A percentile compares a stretch with the other conserved stretches of the same genome.
Evolutionary conservation across 495 filamentous ascomycete species (phyloP).

Genomic region (Hyphodiscus hymeniophilus): DNA sequence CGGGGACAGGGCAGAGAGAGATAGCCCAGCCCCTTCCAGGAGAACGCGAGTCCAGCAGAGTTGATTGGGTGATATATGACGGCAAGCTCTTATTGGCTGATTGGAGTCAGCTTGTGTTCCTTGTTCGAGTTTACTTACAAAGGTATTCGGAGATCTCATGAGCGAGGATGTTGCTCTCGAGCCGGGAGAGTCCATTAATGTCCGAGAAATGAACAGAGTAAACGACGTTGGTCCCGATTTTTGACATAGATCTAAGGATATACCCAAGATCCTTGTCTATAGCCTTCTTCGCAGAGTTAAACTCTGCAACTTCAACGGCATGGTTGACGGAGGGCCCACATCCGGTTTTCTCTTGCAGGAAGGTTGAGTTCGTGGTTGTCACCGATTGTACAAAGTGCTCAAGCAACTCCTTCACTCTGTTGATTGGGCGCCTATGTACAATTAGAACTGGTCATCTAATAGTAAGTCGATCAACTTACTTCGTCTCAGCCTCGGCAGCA

Average conservation of each 20-base stretch:
- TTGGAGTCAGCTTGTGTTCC: neutral
- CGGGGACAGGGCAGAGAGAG: slow-evolving; percentile 11
- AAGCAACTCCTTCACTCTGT: slow-evolving; percentile 5
- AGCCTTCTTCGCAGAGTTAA: slow-evolving; percentile 12
- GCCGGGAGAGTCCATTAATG: slow-evolving; percentile 15
- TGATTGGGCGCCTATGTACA: slow-evolving; percentile 5
- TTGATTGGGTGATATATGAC: slow-evolving; percentile 14
- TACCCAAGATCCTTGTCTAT: slow-evolving; percentile 12
- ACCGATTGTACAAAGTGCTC: slow-evolving; percentile 10
- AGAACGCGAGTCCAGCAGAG: slow-evolving; percentile 4
- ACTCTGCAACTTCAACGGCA: slow-evolving; percentile 9
- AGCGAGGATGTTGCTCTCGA: slow-evolving; percentile 14
- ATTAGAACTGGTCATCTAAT: neutral
- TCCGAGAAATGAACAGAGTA: slow-evolving; percentile 14
- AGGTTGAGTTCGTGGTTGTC: slow-evolving; percentile 8
- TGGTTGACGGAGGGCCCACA: slow-evolving; percentile 8
- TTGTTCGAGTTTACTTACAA: slow-evolving; percentile 1
- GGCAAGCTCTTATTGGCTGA: slow-evolving; percentile 11
- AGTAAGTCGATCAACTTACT: slow-evolving; percentile 6
- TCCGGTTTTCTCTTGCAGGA: slow-evolving; percentile 9
- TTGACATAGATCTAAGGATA: slow-evolving; percentile 4
- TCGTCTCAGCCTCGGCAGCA: slow-evolving; percentile 3
- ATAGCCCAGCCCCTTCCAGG: slow-evolving; percentile 14
- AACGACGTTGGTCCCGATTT: slow-evolving; percentile 1
- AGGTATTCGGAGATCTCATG: slow-evolving; percentile 17